phyloP scores from a whole-genome alignment of 1,139 yeast species.

The Kurtzmaniella quercitrusa region DNA sequence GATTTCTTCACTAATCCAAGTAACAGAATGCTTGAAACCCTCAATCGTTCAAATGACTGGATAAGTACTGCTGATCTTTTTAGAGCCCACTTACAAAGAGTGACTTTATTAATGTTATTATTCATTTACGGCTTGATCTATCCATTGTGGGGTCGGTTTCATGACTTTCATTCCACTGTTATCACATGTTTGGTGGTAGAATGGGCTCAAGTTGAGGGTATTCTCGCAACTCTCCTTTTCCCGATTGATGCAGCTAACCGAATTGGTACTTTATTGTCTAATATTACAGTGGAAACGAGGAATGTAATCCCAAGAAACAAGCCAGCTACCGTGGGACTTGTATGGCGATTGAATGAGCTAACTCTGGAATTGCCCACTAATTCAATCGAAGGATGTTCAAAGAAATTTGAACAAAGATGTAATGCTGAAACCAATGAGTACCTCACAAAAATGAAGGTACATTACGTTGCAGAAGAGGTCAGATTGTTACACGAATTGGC shows the following conservation, averaged over 20 bases:
- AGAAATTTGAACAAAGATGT: constrained; percentile 25
- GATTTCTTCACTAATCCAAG: constrained; percentile 6
- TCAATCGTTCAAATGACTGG: constrained; percentile 6
- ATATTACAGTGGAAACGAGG: not conserved
- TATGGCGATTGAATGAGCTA: constrained; percentile 14
- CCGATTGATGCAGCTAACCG: constrained; percentile 11
- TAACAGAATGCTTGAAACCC: constrained; percentile 8
- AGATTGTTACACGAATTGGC: constrained; percentile 34
- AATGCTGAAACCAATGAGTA: constrained; percentile 33
- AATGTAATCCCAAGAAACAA: not conserved
- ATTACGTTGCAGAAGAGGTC: constrained; percentile 36
- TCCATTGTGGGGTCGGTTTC: not conserved
- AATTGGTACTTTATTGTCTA: not conserved
- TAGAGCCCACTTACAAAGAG: constrained; percentile 16
- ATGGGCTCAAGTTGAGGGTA: not conserved
- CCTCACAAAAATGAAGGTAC: constrained; percentile 31
- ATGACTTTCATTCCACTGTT: not conserved
- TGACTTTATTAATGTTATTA: constrained; percentile 10
- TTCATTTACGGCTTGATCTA: constrained; percentile 4
- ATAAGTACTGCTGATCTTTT: constrained; percentile 18
- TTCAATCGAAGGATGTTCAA: constrained; percentile 30
- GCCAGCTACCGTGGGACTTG: constrained; percentile 8
- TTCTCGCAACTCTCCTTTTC: constrained; percentile 12
- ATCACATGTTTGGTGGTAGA: constrained; percentile 4
- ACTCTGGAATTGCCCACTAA: constrained; percentile 28